A percentile compares a stretch with the other conserved stretches of the same genome.
Conservation (phyloP, 2,329 filamentous ascomycete species). For the Colletotrichum sp. region DNA sequence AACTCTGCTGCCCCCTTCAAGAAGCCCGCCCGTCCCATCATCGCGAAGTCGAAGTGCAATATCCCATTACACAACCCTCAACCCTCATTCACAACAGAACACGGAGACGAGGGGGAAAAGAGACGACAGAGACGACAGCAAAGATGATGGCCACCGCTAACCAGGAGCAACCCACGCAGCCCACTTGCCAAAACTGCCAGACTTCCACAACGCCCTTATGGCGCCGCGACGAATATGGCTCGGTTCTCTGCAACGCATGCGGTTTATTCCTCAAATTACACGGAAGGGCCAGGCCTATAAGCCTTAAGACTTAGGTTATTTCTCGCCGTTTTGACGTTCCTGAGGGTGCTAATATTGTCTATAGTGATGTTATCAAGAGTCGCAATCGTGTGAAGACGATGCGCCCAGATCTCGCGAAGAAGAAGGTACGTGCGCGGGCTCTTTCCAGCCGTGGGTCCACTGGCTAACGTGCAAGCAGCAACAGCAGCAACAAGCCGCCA, state of each 20-base stretch:
- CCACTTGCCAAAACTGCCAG: conserved; percentile 93
- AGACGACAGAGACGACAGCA: background rate
- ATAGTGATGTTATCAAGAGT: conserved; percentile 91
- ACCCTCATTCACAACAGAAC: background rate
- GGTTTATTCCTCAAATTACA: conserved; percentile 97
- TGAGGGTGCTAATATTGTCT: too few relatives aligned
- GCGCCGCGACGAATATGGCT: conserved; percentile 94
- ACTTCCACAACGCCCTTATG: conserved; percentile 96
- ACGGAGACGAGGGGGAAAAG: background rate
- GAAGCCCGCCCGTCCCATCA: background rate
- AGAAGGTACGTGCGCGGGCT: conserved; percentile 68
- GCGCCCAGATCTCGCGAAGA: conserved; percentile 77
- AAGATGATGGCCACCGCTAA: conserved; percentile 59
- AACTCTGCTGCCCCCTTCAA: background rate
- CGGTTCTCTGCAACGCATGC: conserved; percentile 97
- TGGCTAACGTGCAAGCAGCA: conserved; percentile 29
- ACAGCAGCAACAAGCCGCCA: conserved; percentile 40
- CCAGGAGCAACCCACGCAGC: conserved; percentile 72
- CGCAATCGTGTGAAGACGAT: conserved; percentile 95
- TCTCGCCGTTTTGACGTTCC: too few relatives aligned
- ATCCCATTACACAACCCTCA: background rate
- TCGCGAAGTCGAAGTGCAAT: background rate
- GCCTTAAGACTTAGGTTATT: too few relatives aligned
- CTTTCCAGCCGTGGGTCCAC: background rate
- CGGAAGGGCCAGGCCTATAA: conserved; percentile 44